Evolutionary conservation across 2,329 filamentous ascomycete species (phyloP).

Genomic region (Mycosphaerella arachidis): DNA sequence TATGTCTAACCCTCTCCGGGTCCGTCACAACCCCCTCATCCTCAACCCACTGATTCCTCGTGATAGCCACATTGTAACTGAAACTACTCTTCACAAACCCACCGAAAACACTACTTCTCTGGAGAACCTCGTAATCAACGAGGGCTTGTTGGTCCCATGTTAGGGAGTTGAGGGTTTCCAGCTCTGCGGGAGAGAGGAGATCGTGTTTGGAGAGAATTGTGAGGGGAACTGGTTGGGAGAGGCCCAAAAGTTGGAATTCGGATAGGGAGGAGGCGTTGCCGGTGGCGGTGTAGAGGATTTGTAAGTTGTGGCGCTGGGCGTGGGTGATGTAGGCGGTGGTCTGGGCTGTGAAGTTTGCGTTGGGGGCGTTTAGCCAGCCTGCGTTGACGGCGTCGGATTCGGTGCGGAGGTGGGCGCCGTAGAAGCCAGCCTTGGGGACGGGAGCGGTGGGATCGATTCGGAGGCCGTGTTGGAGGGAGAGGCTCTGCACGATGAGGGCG

Average conservation of each 20-base stretch:
- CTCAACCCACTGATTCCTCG: conserved; percentile 34
- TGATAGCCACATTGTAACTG: conserved; percentile 46
- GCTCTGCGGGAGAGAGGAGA: conserved; percentile 38
- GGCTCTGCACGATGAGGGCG: conserved; percentile 31
- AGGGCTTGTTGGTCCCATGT: conserved; percentile 49
- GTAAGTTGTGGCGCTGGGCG: conserved; percentile 27
- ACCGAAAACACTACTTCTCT: conserved; percentile 41
- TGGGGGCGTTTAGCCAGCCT: conserved; percentile 27
- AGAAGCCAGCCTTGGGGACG: conserved; percentile 32
- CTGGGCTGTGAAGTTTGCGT: conserved; percentile 37
- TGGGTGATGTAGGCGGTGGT: conserved; percentile 37
- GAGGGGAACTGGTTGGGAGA: conserved; percentile 31
- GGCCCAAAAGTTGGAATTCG: conserved; percentile 36
- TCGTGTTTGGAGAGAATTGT: conserved; percentile 43
- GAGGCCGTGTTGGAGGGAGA: conserved; percentile 27
- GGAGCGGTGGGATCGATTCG: conserved; percentile 27
- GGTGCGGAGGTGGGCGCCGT: conserved; percentile 39
- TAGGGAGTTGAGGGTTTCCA: conserved; percentile 34
- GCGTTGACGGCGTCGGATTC: conserved; percentile 34
- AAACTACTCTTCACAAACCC: conserved; percentile 46
- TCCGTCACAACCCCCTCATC: conserved; percentile 24
- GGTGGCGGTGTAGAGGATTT: conserved; percentile 43
- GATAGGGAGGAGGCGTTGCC: conserved; percentile 38
- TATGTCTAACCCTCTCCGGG: conserved; percentile 24
- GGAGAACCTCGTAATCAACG: conserved; percentile 50